Base-by-base conservation (phyloP, 129 eudicot genomes). In the Ambrosia trifida region DNA sequence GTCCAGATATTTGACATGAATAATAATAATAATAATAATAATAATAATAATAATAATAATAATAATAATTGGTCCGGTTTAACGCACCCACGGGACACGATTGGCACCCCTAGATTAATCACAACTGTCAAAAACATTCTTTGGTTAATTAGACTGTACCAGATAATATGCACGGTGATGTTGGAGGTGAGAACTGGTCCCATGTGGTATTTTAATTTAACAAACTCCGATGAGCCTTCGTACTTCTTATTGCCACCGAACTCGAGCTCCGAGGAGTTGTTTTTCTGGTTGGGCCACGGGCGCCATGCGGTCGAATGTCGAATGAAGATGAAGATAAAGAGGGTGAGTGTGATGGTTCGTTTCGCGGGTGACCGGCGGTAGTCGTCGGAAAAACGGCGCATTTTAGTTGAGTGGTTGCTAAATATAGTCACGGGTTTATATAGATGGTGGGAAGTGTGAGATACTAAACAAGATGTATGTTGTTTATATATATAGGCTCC, bases 91-190 rank as follows among this genome's bases (percentile, higher is more conserved):
- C n/a, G n/a, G n/a, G n/a, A n/a, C 28, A 24, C 28, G 28, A 24
- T 24, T 24, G 0, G 1, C 28, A 24, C 28, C 28, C 28, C 28
- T 24, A 24, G 0, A 40, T 40, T 5, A 9, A 38, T 40, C 11
- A 40, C 7, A 40, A 40, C 6, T 40, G 10, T 6, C 44, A 40
- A 40, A 40, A 40, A 40, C 44, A 40, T 40, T 40, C 7, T 40
- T 0, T 40, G 11, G 7, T 40, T 40, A 10, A 40, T 2, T 40
- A 40, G 28, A 24, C 28, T 36, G 41, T 40, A 89, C 96, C 91
- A 89, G 57, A 89, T 84, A 30, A 86, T 82, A 68, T 89, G 84
- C 43, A 84, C 87, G 70, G 89, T 86, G 67, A 89, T 89, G 68
- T 81, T 79, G 10, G 85, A 77, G 64, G 91, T 81, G 16, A 89